Evolutionary conservation across 1,139 yeast genomes (phyloP).

Genomic region (Debaryomycetaceae sp.): DNA sequence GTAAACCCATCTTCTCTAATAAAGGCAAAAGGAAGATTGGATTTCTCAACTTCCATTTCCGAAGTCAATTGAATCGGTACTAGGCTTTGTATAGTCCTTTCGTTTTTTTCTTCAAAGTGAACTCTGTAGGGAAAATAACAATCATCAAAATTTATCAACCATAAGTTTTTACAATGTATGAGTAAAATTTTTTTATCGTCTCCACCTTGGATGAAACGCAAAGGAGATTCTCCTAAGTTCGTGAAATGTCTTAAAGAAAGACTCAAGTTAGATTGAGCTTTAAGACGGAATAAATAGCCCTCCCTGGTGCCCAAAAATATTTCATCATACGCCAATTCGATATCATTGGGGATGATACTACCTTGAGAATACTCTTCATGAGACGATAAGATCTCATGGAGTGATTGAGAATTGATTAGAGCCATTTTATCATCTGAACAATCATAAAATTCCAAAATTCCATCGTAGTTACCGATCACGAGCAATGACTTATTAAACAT

Average conservation of each 20-base stretch:
- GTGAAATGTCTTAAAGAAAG: constrained; percentile 14
- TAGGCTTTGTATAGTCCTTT: constrained; percentile 15
- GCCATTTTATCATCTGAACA: not conserved
- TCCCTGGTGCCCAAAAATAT: constrained; percentile 29
- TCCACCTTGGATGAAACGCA: constrained; percentile 4
- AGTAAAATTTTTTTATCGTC: constrained; percentile 18
- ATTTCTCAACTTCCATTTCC: not conserved
- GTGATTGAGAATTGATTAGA: not conserved
- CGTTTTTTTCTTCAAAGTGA: constrained; percentile 35
- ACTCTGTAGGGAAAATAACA: constrained; percentile 39
- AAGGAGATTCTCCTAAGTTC: constrained; percentile 25
- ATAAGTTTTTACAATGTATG: constrained; percentile 34
- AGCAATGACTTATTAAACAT: constrained; percentile 5
- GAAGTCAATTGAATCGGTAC: constrained; percentile 13
- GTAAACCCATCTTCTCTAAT: constrained; percentile 52
- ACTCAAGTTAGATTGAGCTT: constrained; percentile 8
- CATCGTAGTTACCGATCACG: constrained; percentile 21
- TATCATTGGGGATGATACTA: constrained; percentile 18
- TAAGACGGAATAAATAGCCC: constrained; percentile 22
- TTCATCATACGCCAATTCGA: constrained; percentile 5
- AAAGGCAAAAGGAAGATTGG: constrained; percentile 23
- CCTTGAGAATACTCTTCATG: not conserved
- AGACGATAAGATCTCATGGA: not conserved
- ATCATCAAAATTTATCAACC: constrained; percentile 38
- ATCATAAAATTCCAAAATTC: constrained; percentile 10